Conservation (phyloP, 352 stramenopile species). For the Globisporangium mamillatum region DNA sequence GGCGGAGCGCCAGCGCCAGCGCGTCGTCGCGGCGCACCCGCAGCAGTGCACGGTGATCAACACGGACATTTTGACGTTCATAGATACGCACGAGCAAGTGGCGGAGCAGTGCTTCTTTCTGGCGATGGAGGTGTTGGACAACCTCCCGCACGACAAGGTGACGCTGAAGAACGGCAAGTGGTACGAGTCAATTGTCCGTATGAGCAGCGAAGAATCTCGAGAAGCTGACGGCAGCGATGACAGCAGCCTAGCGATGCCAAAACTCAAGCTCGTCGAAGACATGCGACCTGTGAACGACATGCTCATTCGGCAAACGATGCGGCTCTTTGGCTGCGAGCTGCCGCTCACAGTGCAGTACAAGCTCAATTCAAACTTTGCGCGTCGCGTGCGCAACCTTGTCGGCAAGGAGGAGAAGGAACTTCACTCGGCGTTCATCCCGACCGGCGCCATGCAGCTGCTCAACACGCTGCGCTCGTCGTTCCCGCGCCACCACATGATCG, state of each 20-base stretch:
- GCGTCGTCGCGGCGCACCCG: slow-evolving; percentile 56
- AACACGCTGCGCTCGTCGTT: slow-evolving; percentile 77
- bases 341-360: slow-evolving; percentile 64
- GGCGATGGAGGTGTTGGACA: slow-evolving; percentile 89
- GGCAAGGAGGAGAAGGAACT: slow-evolving; percentile 49
- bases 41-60: slow-evolving; percentile 72
- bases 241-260: background rate
- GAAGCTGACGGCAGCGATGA: background rate
- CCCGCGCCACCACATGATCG: slow-evolving; percentile 84
- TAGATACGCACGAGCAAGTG: slow-evolving; percentile 48
- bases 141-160: slow-evolving; percentile 91
- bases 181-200: slow-evolving; percentile 66
- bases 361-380: slow-evolving; percentile 49
- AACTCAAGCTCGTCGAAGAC: slow-evolving; percentile 39
- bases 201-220: slow-evolving; percentile 6
- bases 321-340: slow-evolving; percentile 70
- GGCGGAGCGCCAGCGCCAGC: slow-evolving; percentile 70
- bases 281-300: slow-evolving; percentile 56
- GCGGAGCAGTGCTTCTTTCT: slow-evolving; percentile 74
- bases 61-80: slow-evolving; percentile 77
- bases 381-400: slow-evolving; percentile 46
- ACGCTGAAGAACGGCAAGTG: slow-evolving; percentile 69
- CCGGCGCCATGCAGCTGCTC: slow-evolving; percentile 83
- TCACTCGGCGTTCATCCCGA: slow-evolving; percentile 84
- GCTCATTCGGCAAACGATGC: slow-evolving; percentile 71